Evolutionary conservation across 169 alveolate species (phyloP), one percentile per base, ranked within the genome.

Genomic region (Plasmodium sp.): DNA sequence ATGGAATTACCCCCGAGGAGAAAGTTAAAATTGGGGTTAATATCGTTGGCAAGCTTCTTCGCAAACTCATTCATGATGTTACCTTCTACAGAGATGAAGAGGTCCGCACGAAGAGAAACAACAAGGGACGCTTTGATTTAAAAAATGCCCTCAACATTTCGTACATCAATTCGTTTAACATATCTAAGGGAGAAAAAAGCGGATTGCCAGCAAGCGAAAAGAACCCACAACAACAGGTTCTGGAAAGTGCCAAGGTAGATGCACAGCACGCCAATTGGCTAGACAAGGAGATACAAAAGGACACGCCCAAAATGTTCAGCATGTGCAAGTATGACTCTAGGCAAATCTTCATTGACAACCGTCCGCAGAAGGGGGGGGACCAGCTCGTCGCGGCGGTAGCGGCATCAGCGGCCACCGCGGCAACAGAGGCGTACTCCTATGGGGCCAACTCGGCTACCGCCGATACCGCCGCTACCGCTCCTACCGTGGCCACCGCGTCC

Each of bases 1-100:
- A 96, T 84, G 98, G 98, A 6, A 97, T 97, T 16, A 96, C 97
- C 1, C 97, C 97, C 7, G 84, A 80, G 58, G 98, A 97, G 54
- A 96, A 96, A 31, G 93, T 97, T 1, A 85, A 94, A 54, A 96
- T 97, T 5, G 98, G 98, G 0, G 96, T 93, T 51, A 96, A 95
- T 41, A 96, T 97, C 34, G 98, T 97, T 5, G 96, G 97, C 74
- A 93, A 94, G 45, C 95, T 97, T 45, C 88, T 97, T 27, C 81
- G 95, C 33, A 97, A 97, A 77, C 84, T 97, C 34, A 80, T 97
- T 22, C 97, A 97, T 81, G 98, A 97, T 80, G 97, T 96, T 22
- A 96, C 98, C 33, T 94, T 45, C 62, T 92, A 92, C 67, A 75
- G 95, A 73, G 95, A 92, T 92, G 95, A 92, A 81, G 95, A 92